Percentiles rank a stretch among this genome's conserved stretches.
phyloP scores from a whole-genome alignment of 2,329 filamentous ascomycete species.

The Tolypocladium pustulatum region DNA sequence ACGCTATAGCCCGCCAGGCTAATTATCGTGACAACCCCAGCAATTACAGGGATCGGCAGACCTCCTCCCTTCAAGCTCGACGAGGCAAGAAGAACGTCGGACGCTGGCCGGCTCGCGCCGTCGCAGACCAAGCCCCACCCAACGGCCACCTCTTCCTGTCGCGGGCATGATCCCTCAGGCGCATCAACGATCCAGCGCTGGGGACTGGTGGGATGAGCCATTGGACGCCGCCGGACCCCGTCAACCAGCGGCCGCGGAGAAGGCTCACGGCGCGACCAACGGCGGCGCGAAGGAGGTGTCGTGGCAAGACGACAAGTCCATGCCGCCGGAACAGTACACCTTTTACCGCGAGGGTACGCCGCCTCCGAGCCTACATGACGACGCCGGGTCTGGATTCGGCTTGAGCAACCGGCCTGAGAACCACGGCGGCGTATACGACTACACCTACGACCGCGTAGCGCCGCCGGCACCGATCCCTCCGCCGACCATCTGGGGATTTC shows the following conservation, averaged over 20 bases:
- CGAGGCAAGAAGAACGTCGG: background rate
- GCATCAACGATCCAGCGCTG: background rate
- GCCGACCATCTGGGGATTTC: conserved; percentile 13
- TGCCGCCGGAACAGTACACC: conserved; percentile 16
- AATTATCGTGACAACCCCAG: background rate
- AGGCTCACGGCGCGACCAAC: background rate
- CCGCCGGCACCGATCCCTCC: conserved; percentile 12
- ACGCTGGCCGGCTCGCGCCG: background rate
- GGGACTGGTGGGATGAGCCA: background rate
- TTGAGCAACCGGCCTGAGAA: conserved; percentile 1
- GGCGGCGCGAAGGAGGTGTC: background rate
- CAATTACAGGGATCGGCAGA: background rate
- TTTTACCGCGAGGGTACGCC: conserved; percentile 31
- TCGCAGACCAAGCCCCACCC: background rate
- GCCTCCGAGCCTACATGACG: conserved; percentile 19
- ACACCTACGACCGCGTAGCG: conserved; percentile 12
- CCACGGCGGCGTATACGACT: conserved; percentile 13
- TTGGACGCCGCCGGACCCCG: background rate
- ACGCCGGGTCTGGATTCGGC: conserved; percentile 3
- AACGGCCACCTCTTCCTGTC: background rate
- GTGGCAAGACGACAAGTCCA: background rate
- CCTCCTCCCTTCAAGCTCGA: background rate
- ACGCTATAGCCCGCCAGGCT: background rate
- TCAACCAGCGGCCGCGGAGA: background rate
- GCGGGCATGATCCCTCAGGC: background rate